Base-by-base conservation (phyloP, 306 rosid genomes). In the Elaeagnus macrophylla region DNA sequence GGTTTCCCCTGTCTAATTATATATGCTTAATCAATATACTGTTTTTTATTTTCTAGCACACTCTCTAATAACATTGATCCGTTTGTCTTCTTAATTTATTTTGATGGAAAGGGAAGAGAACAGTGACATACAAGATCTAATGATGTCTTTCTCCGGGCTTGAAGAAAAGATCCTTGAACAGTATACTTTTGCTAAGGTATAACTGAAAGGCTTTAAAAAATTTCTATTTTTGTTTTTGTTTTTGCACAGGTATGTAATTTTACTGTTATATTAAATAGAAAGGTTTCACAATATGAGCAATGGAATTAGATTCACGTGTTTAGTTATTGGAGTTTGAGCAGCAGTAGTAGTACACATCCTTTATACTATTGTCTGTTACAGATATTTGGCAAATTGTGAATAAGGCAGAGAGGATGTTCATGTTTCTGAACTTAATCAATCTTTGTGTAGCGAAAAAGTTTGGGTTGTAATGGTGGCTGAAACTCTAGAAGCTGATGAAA, bases 161-260 rank as follows among this genome's bases (percentile, higher is more conserved):
- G 99, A 84, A 72, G 96, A 81, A 72, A 93, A 93, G 70, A 86
- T 87, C 71, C 96, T 93, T 59, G 95, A 85, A 72, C 96, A 87
- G 48, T 93, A 87, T 66, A 93, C 99, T 62, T 82, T 87, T 64
- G 95, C 99, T 32, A 91, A 93, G 99, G 99, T 93, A 91, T 39
- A 44, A 54, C 39, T 39, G 19, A 55, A 47, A 5, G 35, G 50
- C 39, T 57, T 43, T 57, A 8, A 8, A 12, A 20, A 10, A 15
- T 45, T 45, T 12, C 15, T 8, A 45, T 5, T 12, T 12, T 45
- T 17, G 17, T 12, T 45, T 45, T 13, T 9, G 17, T 45, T 44
- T 44, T 15, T 7, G 7, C 48, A 44, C 13, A 6, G 15, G 14
- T 44, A 14, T 15, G 14, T 44, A 13, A 10, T 12, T 15, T 12